Conservation (phyloP, 257 asterid species). For the Solanum clarkiae region DNA sequence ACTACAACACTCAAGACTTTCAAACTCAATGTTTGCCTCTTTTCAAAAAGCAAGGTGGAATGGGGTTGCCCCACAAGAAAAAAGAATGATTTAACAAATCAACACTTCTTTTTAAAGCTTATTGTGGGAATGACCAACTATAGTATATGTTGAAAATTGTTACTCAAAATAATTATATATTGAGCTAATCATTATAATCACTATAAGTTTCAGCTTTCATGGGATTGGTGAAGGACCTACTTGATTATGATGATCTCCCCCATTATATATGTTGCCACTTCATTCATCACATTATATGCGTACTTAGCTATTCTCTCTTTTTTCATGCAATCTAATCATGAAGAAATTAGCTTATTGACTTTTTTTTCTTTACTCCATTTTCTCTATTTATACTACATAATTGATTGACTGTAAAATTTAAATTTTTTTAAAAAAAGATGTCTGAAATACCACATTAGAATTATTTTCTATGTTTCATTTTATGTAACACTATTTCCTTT, state of each 20-base stretch:
- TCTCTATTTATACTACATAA: neutral
- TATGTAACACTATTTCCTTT: no score
- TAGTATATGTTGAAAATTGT: constrained; percentile 1
- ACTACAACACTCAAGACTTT: constrained; percentile 21
- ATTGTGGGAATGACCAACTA: constrained; percentile 6
- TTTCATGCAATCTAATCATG: neutral
- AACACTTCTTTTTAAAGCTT: constrained; percentile 3
- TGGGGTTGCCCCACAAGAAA: constrained; percentile 20
- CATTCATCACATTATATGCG: neutral
- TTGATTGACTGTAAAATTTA: neutral
- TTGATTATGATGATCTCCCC: constrained; percentile 8
- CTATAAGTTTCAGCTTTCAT: constrained; percentile 38
- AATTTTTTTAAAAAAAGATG: no score
- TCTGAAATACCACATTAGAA: no score
- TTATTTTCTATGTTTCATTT: no score
- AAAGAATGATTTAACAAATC: neutral
- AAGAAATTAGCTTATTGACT: neutral
- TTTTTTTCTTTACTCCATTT: neutral
- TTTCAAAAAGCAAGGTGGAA: constrained; percentile 36
- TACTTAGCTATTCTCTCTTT: neutral
- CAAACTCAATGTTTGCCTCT: constrained; percentile 26
- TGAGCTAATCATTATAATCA: constrained; percentile 52
- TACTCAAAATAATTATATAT: constrained; percentile 1
- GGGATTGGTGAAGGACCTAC: constrained; percentile 39
- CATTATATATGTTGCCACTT: constrained; percentile 3